phyloP scores from a whole-genome alignment of 768 basidiomycete genomes.

The Boletus subcaerulescens region DNA sequence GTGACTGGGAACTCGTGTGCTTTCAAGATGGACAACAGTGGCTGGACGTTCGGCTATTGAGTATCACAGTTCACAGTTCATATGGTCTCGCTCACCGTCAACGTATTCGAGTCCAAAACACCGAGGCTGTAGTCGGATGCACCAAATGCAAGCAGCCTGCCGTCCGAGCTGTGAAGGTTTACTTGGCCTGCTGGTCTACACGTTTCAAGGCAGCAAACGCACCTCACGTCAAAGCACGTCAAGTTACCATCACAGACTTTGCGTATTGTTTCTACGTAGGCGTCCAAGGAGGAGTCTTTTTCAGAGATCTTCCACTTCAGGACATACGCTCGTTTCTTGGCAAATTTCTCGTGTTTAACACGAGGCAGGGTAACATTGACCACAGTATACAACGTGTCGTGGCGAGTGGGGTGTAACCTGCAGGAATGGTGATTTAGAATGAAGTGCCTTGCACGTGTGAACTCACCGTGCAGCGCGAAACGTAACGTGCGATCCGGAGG shows the following conservation, averaged over 20 bases:
- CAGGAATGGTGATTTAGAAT: slow-evolving; percentile 7
- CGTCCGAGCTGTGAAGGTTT: slow-evolving; percentile 59
- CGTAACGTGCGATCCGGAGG: slow-evolving; percentile 40
- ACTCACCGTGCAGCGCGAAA: slow-evolving; percentile 65
- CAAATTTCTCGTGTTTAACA: slow-evolving; percentile 48
- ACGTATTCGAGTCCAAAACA: slow-evolving; percentile 72
- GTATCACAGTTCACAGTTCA: not conserved
- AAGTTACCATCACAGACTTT: slow-evolving; percentile 78
- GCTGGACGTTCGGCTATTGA: slow-evolving; percentile 45
- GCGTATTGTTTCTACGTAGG: slow-evolving; percentile 47
- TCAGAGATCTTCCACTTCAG: slow-evolving; percentile 69
- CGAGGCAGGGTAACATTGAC: slow-evolving; percentile 69
- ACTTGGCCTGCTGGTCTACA: slow-evolving; percentile 1
- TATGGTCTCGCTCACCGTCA: slow-evolving; percentile 54
- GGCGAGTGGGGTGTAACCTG: slow-evolving; percentile 57
- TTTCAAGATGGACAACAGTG: slow-evolving; percentile 80
- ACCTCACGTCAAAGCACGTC: slow-evolving; percentile 91
- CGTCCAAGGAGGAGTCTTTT: slow-evolving; percentile 65
- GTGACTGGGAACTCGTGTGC: slow-evolving; percentile 96
- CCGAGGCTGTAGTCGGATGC: slow-evolving; percentile 85
- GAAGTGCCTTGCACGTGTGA: not conserved
- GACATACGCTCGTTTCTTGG: slow-evolving; percentile 59
- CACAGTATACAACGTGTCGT: slow-evolving; percentile 60
- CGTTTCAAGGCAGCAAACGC: slow-evolving; percentile 16
- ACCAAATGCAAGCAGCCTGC: slow-evolving; percentile 80